Percentiles rank a stretch among this genome's conserved stretches.
These are phyloP conservation scores for Xylaria grammica DNA, from an alignment of 495 filamentous ascomycete species.

Conservation along the genomic window DNA sequence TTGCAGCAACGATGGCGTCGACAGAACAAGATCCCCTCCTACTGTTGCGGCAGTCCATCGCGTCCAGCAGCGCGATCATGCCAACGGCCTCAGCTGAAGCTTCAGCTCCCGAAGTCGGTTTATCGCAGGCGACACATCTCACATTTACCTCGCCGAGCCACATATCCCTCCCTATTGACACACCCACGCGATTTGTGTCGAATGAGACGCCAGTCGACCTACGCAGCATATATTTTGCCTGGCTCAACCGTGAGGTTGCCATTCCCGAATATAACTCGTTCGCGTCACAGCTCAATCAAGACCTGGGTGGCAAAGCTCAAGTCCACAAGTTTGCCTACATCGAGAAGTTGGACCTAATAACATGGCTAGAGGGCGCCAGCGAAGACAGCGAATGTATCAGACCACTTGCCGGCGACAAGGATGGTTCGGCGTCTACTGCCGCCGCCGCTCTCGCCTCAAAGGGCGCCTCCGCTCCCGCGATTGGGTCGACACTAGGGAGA, in stretches of 20 bases:
- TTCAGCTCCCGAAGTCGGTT: constrained; percentile 46
- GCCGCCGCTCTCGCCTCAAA: constrained; percentile 54
- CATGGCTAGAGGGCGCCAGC: constrained; percentile 86
- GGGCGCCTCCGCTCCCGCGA: constrained; percentile 56
- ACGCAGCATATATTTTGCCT: constrained; percentile 93
- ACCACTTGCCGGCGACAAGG: constrained; percentile 68
- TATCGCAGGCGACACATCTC: constrained; percentile 82
- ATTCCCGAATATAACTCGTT: constrained; percentile 89
- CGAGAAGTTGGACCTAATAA: constrained; percentile 86
- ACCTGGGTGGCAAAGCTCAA: constrained; percentile 64
- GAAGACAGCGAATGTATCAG: constrained; percentile 94
- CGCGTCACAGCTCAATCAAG: constrained; percentile 79
- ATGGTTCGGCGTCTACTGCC: constrained; percentile 52
- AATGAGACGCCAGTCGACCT: constrained; percentile 77
- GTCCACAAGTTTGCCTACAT: constrained; percentile 89
- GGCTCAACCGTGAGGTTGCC: constrained; percentile 84
- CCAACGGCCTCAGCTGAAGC: constrained; percentile 70
- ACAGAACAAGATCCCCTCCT: constrained; percentile 70
- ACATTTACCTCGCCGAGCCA: constrained; percentile 70
- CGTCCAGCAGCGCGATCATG: constrained; percentile 65
- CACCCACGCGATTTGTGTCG: constrained; percentile 81
- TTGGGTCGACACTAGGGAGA: constrained; percentile 42
- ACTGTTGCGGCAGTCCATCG: constrained; percentile 79
- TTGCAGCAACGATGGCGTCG: constrained; percentile 42
- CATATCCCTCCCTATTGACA: constrained; percentile 72